Conservation (phyloP, 2,329 filamentous ascomycete species). For the Xylariaceae sp. region DNA sequence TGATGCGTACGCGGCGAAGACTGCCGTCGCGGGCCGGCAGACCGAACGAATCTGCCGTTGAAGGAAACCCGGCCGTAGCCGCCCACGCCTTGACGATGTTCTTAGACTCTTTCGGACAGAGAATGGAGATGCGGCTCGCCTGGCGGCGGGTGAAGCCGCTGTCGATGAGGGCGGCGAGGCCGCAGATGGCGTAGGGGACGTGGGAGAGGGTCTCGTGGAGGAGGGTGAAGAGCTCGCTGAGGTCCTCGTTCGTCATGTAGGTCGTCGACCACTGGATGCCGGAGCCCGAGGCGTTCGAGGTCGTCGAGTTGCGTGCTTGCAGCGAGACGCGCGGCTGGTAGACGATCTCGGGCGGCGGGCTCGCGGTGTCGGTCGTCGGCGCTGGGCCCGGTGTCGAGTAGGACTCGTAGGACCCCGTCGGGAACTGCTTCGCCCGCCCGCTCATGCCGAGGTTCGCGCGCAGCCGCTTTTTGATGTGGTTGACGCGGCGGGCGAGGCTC, state of each 20-base stretch:
- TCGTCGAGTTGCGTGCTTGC: constrained; percentile 1
- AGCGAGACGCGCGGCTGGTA: not conserved
- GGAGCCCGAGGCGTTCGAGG: not conserved
- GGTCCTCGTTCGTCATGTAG: constrained; percentile 28
- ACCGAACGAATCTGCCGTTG: constrained; percentile 38
- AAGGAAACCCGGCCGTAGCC: constrained; percentile 31
- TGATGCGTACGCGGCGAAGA: constrained; percentile 34
- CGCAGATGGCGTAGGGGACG: constrained; percentile 44
- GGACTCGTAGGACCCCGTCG: not conserved
- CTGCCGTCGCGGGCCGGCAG: constrained; percentile 37
- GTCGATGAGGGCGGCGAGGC: constrained; percentile 40
- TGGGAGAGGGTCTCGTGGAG: constrained; percentile 39
- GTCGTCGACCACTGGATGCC: constrained; percentile 17
- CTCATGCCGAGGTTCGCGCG: constrained; percentile 16
- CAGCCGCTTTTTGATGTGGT: constrained; percentile 18
- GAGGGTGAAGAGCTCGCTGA: constrained; percentile 37
- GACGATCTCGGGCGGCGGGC: not conserved
- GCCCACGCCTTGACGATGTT: constrained; percentile 41
- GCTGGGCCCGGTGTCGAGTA: not conserved
- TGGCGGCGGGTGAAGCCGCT: constrained; percentile 36
- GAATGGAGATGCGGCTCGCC: constrained; percentile 36
- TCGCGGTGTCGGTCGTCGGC: not conserved
- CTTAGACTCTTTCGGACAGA: constrained; percentile 36
- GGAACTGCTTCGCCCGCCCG: constrained; percentile 9
- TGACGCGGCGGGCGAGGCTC: not conserved